Evolutionary conservation across 352 stramenopile genomes (phyloP).

Genomic region (Pelagophyceae sp.): DNA sequence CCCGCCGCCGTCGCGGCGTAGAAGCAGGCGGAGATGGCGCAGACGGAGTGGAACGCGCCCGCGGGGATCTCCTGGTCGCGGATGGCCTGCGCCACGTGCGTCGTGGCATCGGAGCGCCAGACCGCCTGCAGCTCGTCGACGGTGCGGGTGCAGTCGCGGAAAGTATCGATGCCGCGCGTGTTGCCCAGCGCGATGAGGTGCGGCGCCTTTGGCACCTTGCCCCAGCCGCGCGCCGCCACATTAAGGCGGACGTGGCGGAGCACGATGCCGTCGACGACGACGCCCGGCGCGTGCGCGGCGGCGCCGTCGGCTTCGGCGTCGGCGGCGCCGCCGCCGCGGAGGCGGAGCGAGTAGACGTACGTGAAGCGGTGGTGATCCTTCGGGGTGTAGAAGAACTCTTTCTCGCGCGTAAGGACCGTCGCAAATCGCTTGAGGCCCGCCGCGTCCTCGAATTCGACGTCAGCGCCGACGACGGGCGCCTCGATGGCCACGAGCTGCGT

Average conservation of each 20-base stretch:
- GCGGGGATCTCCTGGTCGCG: background rate
- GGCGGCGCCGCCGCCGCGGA: too few relatives aligned
- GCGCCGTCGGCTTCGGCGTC: background rate
- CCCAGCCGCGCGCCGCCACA: background rate
- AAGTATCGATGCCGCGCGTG: background rate
- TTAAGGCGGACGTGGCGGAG: background rate
- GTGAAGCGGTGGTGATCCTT: background rate
- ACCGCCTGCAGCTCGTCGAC: background rate
- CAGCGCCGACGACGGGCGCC: background rate
- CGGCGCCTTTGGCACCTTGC: background rate
- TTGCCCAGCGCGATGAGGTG: constrained; percentile 12
- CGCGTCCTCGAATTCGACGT: background rate
- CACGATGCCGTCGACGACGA: background rate
- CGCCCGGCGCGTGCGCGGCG: too few relatives aligned
- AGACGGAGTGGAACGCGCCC: background rate
- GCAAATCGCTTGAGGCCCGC: background rate
- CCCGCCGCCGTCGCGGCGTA: background rate
- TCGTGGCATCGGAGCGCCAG: background rate
- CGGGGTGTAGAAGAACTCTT: background rate
- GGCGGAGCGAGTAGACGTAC: background rate
- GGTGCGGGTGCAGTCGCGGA: background rate
- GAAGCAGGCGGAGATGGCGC: background rate
- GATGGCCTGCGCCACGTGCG: background rate
- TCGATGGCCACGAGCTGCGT: constrained; percentile 1
- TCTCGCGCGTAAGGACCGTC: background rate